Conservation (phyloP, 148 eudicot genomes). For the Silene conica region DNA sequence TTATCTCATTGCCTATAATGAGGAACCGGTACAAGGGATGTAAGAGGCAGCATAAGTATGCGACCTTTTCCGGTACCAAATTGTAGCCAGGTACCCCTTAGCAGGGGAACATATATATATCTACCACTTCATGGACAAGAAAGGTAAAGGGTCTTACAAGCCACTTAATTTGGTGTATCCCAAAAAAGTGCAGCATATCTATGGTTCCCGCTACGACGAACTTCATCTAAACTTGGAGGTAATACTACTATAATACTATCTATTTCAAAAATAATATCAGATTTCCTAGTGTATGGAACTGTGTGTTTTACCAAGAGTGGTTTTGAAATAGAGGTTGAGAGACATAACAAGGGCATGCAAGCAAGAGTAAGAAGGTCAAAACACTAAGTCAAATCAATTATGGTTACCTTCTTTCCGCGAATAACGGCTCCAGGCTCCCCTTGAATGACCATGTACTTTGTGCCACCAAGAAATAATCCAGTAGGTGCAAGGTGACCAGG, state of each 20-base stretch:
- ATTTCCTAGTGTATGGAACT: not conserved
- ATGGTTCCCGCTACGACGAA: not conserved
- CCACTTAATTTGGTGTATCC: too few relatives aligned
- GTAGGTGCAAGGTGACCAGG: constrained; percentile 71
- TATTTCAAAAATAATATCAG: not conserved
- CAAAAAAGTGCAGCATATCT: too few relatives aligned
- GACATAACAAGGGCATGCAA: not conserved
- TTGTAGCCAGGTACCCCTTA: too few relatives aligned
- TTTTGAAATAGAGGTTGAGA: not conserved
- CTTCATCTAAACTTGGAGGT: not conserved
- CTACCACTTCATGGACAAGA: too few relatives aligned
- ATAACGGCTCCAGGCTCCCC: constrained; percentile 61
- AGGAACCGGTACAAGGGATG: too few relatives aligned
- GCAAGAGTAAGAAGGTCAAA: not conserved
- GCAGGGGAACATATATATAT: too few relatives aligned
- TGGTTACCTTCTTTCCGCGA: constrained; percentile 51
- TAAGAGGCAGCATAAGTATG: too few relatives aligned
- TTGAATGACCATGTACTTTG: constrained; percentile 69
- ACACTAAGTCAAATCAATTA: not conserved
- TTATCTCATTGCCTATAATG: too few relatives aligned
- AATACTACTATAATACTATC: too few relatives aligned
- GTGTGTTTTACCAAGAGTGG: not conserved
- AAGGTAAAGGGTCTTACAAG: too few relatives aligned
- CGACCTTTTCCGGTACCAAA: too few relatives aligned
- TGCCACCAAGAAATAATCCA: constrained; percentile 51